These are phyloP conservation scores for Colletotrichum trifolii DNA, from an alignment of 2,329 filamentous ascomycete genomes.

Conservation along the genomic window DNA sequence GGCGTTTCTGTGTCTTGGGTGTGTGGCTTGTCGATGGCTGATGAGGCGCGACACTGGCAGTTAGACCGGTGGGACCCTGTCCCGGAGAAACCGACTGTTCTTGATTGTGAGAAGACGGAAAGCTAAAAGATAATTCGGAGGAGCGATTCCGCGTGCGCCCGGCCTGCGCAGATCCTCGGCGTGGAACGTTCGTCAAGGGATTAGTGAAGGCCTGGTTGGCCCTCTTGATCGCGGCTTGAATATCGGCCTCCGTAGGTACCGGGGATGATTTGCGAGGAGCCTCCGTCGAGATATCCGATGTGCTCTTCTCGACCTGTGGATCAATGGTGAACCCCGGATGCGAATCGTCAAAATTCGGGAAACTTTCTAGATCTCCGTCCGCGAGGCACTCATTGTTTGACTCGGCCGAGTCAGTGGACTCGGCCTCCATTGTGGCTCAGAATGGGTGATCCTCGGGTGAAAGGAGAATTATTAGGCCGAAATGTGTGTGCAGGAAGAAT, in stretches of 20 bases:
- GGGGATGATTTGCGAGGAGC: neutral
- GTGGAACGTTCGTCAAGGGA: slow-evolving; percentile 32
- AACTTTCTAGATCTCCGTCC: slow-evolving; percentile 10
- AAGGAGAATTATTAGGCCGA: slow-evolving; percentile 19
- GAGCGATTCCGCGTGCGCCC: slow-evolving; percentile 27
- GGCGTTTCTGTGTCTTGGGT: slow-evolving; percentile 5
- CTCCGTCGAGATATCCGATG: neutral
- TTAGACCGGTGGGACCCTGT: slow-evolving; percentile 4
- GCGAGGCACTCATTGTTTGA: slow-evolving; percentile 17
- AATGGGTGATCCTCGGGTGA: slow-evolving; percentile 31
- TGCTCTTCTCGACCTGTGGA: neutral
- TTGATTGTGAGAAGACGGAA: slow-evolving; percentile 5
- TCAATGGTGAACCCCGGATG: neutral
- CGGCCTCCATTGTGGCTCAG: slow-evolving; percentile 11
- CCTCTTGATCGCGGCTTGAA: slow-evolving; percentile 28
- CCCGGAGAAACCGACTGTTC: neutral
- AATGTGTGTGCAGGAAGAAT: neutral
- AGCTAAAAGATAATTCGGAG: slow-evolving; percentile 30
- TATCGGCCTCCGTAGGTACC: slow-evolving; percentile 22
- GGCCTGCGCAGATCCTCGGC: slow-evolving; percentile 22
- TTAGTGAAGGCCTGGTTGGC: slow-evolving; percentile 22
- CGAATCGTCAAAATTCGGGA: slow-evolving; percentile 24
- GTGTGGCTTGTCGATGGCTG: slow-evolving; percentile 18
- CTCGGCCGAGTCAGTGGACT: slow-evolving; percentile 26
- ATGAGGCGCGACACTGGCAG: slow-evolving; percentile 5